Evolutionary conservation across 352 stramenopile species (phyloP).

Genomic region (Aphanomyces invadans): DNA sequence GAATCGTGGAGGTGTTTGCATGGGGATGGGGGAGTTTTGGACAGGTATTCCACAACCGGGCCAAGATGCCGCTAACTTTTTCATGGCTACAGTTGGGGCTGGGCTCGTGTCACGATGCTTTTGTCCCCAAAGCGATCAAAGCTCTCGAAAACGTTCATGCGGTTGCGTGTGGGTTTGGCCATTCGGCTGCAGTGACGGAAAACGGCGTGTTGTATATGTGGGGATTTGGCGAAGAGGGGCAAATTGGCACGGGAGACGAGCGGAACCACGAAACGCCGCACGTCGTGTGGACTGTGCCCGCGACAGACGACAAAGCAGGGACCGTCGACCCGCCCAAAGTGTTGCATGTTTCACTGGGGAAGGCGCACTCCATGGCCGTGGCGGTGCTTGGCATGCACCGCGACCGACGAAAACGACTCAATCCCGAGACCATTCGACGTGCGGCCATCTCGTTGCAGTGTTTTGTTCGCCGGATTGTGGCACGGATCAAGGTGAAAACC

Average conservation of each 20-base stretch:
- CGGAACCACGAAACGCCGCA: constrained; percentile 12
- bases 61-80: background rate
- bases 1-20: constrained; percentile 23
- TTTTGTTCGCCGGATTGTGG: background rate
- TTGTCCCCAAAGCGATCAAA: constrained; percentile 10
- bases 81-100: background rate
- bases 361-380: constrained; percentile 10
- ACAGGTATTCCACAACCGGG: background rate
- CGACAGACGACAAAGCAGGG: background rate
- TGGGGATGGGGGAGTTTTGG: constrained; percentile 18
- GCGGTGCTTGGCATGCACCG: background rate
- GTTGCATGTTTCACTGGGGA: constrained; percentile 11
- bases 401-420: background rate
- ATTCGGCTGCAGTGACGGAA: constrained; percentile 2
- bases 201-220: background rate
- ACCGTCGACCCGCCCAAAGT: background rate
- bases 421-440: constrained; percentile 1
- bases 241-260: constrained; percentile 13
- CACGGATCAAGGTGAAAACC: background rate
- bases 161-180: constrained; percentile 5
- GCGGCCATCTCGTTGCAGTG: constrained; percentile 4
- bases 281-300: background rate
- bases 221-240: constrained; percentile 20
- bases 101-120: background rate
- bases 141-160: background rate